A percentile compares a stretch with the other conserved stretches of the same genome.
These are phyloP conservation scores for Citrus sp. DNA, from an alignment of 345 rosid genomes.

Conservation along the genomic window DNA sequence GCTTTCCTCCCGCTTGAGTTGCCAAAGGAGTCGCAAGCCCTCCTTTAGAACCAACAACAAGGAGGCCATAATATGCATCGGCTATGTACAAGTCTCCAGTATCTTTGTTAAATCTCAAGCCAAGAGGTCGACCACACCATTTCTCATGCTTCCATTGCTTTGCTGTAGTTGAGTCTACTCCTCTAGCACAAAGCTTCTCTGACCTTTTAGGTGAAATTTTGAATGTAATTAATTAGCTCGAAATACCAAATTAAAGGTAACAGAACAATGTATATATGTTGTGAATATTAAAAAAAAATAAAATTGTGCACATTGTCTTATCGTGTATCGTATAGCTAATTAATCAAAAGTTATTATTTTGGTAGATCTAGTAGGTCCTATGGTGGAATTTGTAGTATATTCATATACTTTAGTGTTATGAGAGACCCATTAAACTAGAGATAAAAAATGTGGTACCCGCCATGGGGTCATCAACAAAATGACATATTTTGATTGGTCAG, in stretches of 20 bases:
- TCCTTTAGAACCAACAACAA: conserved; percentile 80
- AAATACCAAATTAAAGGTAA: background rate
- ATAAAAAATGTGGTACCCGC: no score
- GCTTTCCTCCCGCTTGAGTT: conserved; percentile 59
- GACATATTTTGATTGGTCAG: no score
- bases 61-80: conserved; percentile 87
- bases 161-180: conserved; percentile 76
- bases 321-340: no score
- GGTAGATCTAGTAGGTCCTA: no score
- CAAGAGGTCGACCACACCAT: conserved; percentile 81
- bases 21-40: conserved; percentile 78
- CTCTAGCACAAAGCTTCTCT: conserved; percentile 64
- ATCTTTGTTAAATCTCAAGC: conserved; percentile 66
- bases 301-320: no score
- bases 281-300: no score
- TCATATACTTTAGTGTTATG: no score
- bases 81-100: conserved; percentile 77
- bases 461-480: no score
- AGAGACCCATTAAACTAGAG: no score
- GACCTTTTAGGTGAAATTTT: conserved; percentile 46
- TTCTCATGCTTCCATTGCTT: conserved; percentile 97
- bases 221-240: background rate
- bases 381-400: no score
- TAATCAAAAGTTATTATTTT: no score
- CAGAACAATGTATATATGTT: no score